These are phyloP conservation scores for Candida patagonica DNA, from an alignment of 805 yeast genomes.

Conservation along the genomic window DNA sequence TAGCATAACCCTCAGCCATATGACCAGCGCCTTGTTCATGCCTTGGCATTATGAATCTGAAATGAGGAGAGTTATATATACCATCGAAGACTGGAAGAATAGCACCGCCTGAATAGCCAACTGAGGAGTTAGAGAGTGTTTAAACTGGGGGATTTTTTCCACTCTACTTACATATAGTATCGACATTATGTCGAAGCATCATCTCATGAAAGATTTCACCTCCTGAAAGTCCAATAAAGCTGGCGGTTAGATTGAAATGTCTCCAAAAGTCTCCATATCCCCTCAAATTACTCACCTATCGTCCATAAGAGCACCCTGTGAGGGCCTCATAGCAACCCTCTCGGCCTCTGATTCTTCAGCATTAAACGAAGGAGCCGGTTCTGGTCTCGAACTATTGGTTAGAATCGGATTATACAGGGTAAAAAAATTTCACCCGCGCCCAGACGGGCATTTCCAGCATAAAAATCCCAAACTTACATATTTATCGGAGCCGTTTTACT, in stretches of 20 bases:
- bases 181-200: conserved; percentile 95
- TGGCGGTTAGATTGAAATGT: conserved; percentile 32
- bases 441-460: background rate
- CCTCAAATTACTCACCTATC: conserved; percentile 1
- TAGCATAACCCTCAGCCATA: conserved; percentile 99
- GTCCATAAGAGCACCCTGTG: conserved; percentile 3
- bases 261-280: background rate
- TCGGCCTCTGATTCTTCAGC: conserved; percentile 10
- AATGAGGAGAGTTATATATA: conserved; percentile 80
- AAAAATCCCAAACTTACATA: conserved; percentile 1
- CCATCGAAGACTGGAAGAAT: conserved; percentile 97
- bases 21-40: conserved; percentile 99
- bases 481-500: conserved; percentile 6
- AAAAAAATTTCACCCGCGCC: background rate
- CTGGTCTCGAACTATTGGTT: conserved; percentile 21
- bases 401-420: background rate
- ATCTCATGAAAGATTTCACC: conserved; percentile 98
- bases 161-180: conserved; percentile 49
- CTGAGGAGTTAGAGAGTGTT: background rate
- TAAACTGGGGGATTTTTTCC: no score
- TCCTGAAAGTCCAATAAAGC: conserved; percentile 93
- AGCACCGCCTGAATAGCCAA: conserved; percentile 99
- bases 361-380: conserved; percentile 31
- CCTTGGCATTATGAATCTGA: conserved; percentile 85
- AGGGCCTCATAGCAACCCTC: background rate